Percentiles rank a stretch among this genome's conserved stretches.
These are phyloP conservation scores for Cyphellophora attinorum DNA, from an alignment of 2,329 filamentous ascomycete species.

Conservation along the genomic window DNA sequence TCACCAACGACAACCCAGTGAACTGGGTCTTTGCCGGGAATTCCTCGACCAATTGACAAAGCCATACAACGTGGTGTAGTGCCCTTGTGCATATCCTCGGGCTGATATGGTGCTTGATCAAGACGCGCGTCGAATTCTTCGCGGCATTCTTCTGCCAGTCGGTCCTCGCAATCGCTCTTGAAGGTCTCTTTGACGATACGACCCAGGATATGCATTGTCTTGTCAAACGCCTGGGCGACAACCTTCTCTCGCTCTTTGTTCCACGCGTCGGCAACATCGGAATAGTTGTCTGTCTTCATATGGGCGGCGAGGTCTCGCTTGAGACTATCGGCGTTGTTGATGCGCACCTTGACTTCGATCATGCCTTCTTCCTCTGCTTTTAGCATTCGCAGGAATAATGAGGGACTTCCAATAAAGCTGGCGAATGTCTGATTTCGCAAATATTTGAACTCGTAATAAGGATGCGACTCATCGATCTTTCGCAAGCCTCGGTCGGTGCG, in stretches of 20 bases:
- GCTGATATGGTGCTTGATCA: slow-evolving; percentile 93
- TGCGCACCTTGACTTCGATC: slow-evolving; percentile 70
- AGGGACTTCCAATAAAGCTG: slow-evolving; percentile 72
- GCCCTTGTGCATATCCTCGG: slow-evolving; percentile 81
- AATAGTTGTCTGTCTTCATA: slow-evolving; percentile 91
- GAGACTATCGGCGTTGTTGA: slow-evolving; percentile 69
- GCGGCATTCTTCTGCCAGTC: slow-evolving; percentile 76
- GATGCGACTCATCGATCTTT: slow-evolving; percentile 88
- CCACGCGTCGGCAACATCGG: slow-evolving; percentile 90
- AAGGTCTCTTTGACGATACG: slow-evolving; percentile 93
- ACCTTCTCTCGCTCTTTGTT: slow-evolving; percentile 79
- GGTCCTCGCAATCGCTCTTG: slow-evolving; percentile 86
- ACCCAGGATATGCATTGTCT: slow-evolving; percentile 73
- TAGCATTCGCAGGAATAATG: slow-evolving; percentile 93
- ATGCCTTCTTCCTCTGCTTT: slow-evolving; percentile 92
- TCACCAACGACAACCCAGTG: slow-evolving; percentile 92
- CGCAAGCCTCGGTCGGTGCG: slow-evolving; percentile 90
- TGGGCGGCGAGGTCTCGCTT: slow-evolving; percentile 66
- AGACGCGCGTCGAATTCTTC: slow-evolving; percentile 83
- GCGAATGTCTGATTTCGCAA: slow-evolving; percentile 77
- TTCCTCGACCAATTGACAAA: slow-evolving; percentile 75
- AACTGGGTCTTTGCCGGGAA: slow-evolving; percentile 64
- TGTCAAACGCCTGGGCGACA: slow-evolving; percentile 68
- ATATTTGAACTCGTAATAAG: slow-evolving; percentile 97
- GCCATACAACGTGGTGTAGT: slow-evolving; percentile 80